A percentile compares a stretch with the other conserved stretches of the same genome.
phyloP scores from a whole-genome alignment of 2,329 filamentous ascomycete species.

The Aspergillus glaucus region DNA sequence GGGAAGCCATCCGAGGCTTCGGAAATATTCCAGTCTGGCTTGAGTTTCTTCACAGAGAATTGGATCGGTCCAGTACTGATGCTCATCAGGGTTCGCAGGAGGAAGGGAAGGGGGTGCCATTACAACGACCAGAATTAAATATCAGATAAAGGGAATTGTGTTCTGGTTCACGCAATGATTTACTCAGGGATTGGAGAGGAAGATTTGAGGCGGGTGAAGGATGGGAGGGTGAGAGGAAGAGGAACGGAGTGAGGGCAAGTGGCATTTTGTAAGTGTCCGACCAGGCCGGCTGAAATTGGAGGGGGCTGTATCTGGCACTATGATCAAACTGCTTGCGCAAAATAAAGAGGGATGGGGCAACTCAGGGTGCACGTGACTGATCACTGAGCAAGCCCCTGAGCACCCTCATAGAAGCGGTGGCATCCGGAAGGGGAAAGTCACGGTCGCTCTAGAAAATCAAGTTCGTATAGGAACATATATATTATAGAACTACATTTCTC shows the following conservation, averaged over 20 bases:
- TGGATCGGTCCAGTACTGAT: slow-evolving; percentile 18
- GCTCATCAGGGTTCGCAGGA: slow-evolving; percentile 1
- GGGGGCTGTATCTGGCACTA: neutral
- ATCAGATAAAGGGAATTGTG: slow-evolving; percentile 1
- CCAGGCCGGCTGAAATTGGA: slow-evolving; percentile 1
- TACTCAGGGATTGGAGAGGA: neutral
- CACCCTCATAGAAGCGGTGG: too few relatives aligned
- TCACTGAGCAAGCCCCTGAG: too few relatives aligned
- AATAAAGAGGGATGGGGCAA: too few relatives aligned
- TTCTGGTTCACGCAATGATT: neutral
- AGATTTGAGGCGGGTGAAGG: neutral
- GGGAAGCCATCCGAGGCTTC: slow-evolving; percentile 17
- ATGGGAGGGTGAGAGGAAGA: neutral
- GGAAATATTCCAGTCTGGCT: slow-evolving; percentile 19
- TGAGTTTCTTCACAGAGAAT: slow-evolving; percentile 21
- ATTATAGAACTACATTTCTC: too few relatives aligned
- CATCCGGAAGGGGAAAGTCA: too few relatives aligned
- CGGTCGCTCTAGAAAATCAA: too few relatives aligned
- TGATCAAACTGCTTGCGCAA: too few relatives aligned
- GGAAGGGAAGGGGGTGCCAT: slow-evolving; percentile 4
- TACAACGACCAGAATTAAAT: neutral
- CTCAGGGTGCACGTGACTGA: too few relatives aligned
- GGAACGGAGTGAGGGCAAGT: neutral
- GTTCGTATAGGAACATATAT: too few relatives aligned
- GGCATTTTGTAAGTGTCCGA: neutral